Evolutionary conservation across 495 filamentous ascomycete species (phyloP).

Genomic region (Aspergillus ostianus): DNA sequence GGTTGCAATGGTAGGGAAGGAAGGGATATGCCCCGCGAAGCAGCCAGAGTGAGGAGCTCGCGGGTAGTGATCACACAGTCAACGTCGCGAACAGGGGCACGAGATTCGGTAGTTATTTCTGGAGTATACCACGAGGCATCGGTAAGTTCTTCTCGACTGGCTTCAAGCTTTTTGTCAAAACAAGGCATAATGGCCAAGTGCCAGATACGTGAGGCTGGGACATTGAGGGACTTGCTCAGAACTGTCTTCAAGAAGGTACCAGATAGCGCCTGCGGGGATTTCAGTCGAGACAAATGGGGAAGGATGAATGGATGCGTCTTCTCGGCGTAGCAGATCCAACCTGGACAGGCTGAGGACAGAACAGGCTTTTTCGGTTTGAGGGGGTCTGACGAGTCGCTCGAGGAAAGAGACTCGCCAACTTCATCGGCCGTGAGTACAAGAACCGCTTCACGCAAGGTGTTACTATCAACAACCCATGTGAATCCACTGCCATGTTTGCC

Average conservation of each 20-base stretch:
- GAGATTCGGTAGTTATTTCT: slow-evolving; percentile 25
- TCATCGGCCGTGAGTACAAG: slow-evolving; percentile 82
- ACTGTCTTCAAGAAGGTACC: slow-evolving; percentile 87
- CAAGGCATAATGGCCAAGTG: slow-evolving; percentile 95
- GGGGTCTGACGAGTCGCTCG: slow-evolving; percentile 19
- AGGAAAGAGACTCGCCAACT: slow-evolving; percentile 46
- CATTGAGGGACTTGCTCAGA: slow-evolving; percentile 64
- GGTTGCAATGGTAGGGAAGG: slow-evolving; percentile 61
- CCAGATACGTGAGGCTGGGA: slow-evolving; percentile 82
- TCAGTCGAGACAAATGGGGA: slow-evolving; percentile 85
- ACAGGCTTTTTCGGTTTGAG: slow-evolving; percentile 64
- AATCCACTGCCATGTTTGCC: slow-evolving; percentile 75
- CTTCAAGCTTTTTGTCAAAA: slow-evolving; percentile 98
- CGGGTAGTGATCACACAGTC: slow-evolving; percentile 97
- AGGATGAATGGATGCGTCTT: slow-evolving; percentile 93
- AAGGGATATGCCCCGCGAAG: slow-evolving; percentile 72
- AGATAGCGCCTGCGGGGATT: slow-evolving; percentile 89
- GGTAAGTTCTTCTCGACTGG: slow-evolving; percentile 88
- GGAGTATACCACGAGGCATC: slow-evolving; percentile 63
- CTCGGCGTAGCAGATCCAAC: slow-evolving; percentile 98
- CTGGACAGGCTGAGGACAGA: slow-evolving; percentile 87
- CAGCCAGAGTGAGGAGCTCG: slow-evolving; percentile 84
- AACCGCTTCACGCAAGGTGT: slow-evolving; percentile 71
- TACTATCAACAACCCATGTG: slow-evolving; percentile 84
- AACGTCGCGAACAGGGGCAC: slow-evolving; percentile 73